Percentiles rank a stretch among this genome's conserved stretches.
phyloP scores from a whole-genome alignment of 345 rosid species.

The Bruguiera sexangula region DNA sequence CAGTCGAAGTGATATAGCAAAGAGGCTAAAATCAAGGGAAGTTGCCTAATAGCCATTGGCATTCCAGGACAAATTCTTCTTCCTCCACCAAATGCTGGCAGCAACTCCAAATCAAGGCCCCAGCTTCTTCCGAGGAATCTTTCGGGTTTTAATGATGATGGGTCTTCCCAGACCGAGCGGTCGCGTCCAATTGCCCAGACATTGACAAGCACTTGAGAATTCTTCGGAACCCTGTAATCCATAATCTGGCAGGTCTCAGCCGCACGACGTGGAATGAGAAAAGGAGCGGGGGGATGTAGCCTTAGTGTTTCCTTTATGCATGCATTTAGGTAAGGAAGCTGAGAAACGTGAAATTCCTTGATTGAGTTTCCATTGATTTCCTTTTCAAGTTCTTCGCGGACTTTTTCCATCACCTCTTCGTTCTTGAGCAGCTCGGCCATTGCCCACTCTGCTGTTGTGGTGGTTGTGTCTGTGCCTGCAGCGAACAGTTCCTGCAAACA shows the following conservation, averaged over 20 bases:
- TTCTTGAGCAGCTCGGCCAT: constrained; percentile 15
- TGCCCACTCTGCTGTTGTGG: constrained; percentile 12
- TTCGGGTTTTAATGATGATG: constrained; percentile 18
- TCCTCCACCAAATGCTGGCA: constrained; percentile 18
- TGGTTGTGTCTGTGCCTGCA: constrained; percentile 14
- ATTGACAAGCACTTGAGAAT: constrained; percentile 16
- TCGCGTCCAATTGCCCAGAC: constrained; percentile 21
- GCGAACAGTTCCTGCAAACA: constrained; percentile 5
- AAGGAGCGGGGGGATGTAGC: constrained; percentile 16
- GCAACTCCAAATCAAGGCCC: constrained; percentile 6
- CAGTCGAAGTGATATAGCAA: constrained; percentile 13
- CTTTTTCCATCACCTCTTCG: background rate
- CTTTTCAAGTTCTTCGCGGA: background rate
- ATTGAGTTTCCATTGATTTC: background rate
- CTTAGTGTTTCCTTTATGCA: constrained; percentile 21
- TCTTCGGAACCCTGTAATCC: constrained; percentile 15
- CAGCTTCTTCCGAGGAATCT: constrained; percentile 4
- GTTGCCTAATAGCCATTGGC: constrained; percentile 6
- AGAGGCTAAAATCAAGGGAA: constrained; percentile 10
- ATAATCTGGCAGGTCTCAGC: constrained; percentile 17
- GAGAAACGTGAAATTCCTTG: background rate
- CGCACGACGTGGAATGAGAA: constrained; percentile 12
- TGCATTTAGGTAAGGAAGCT: constrained; percentile 13
- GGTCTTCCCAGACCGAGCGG: constrained; percentile 12
- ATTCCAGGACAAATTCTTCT: constrained; percentile 22